phyloP scores from a whole-genome alignment of 2,329 filamentous ascomycete species.

The Penicillium sp. region DNA sequence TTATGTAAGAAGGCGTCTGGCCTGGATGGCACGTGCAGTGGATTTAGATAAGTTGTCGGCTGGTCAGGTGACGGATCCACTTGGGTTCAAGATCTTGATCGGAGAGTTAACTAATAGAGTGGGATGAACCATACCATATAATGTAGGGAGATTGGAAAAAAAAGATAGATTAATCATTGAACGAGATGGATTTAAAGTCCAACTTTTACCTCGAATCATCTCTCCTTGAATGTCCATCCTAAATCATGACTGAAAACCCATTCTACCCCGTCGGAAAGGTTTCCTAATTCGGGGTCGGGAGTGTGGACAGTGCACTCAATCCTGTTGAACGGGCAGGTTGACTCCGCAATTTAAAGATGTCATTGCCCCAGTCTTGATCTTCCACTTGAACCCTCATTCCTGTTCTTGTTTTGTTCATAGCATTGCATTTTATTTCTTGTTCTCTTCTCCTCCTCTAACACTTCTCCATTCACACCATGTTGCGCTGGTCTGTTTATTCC shows the following conservation, averaged over 20 bases:
- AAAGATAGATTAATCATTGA: neutral
- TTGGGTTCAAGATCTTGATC: neutral
- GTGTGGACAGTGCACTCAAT: neutral
- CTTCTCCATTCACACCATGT: conserved; percentile 25
- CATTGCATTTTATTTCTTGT: neutral
- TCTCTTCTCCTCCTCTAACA: neutral
- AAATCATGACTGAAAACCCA: neutral
- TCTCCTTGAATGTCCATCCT: neutral
- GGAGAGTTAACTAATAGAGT: neutral
- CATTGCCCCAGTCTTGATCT: conserved; percentile 7
- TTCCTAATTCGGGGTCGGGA: neutral
- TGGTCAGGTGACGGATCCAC: neutral
- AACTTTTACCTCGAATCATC: neutral
- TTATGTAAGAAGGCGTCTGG: neutral
- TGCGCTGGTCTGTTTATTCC: conserved; percentile 35
- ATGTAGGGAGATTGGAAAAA: neutral
- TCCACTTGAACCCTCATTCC: neutral
- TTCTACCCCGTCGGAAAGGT: neutral
- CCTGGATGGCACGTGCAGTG: neutral
- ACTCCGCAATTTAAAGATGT: conserved; percentile 29
- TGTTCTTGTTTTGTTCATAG: neutral
- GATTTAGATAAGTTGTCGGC: neutral
- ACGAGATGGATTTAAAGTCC: neutral
- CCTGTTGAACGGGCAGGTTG: conserved; percentile 4
- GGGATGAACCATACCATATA: neutral